These are phyloP conservation scores for Euphrasia arctica DNA, from an alignment of 305 asterid species.

Conservation along the genomic window DNA sequence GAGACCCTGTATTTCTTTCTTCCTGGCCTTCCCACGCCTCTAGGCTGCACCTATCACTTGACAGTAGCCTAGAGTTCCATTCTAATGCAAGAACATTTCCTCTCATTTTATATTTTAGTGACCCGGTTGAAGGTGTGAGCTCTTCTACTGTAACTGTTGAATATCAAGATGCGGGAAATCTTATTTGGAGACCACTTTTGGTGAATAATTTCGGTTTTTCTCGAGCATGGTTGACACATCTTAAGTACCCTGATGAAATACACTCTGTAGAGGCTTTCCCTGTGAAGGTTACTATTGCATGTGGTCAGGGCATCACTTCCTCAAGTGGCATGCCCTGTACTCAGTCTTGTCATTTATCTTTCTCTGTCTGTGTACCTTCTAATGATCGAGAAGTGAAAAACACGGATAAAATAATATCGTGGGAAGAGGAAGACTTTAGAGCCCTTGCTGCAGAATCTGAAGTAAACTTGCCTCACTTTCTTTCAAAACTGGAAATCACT, in stretches of 20 bases:
- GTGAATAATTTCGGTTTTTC: conserved; percentile 46
- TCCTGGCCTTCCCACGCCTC: conserved; percentile 86
- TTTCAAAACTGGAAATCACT: conserved; percentile 39
- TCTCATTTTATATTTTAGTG: conserved; percentile 65
- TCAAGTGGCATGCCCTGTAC: conserved; percentile 48
- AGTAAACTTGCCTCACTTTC: conserved; percentile 35
- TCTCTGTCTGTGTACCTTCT: conserved; percentile 44
- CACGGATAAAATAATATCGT: conserved; percentile 45
- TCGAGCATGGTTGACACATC: conserved; percentile 63
- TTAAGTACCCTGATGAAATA: conserved; percentile 51
- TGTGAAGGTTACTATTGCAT: conserved; percentile 55
- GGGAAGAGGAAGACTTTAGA: conserved; percentile 53
- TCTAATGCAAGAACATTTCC: conserved; percentile 54
- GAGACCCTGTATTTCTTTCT: conserved; percentile 53
- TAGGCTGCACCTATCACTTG: conserved; percentile 38
- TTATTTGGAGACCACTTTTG: conserved; percentile 69
- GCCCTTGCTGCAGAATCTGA: conserved; percentile 35
- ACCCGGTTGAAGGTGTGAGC: conserved; percentile 67
- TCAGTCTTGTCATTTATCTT: conserved; percentile 43
- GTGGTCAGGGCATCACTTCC: conserved; percentile 56
- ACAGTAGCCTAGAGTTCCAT: conserved; percentile 34
- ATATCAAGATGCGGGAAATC: conserved; percentile 35
- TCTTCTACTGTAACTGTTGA: conserved; percentile 66
- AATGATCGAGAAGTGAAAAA: conserved; percentile 34
- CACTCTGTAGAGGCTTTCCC: conserved; percentile 40